Evolutionary conservation across 345 rosid species (phyloP).

Genomic region (Hibiscus syriacus): DNA sequence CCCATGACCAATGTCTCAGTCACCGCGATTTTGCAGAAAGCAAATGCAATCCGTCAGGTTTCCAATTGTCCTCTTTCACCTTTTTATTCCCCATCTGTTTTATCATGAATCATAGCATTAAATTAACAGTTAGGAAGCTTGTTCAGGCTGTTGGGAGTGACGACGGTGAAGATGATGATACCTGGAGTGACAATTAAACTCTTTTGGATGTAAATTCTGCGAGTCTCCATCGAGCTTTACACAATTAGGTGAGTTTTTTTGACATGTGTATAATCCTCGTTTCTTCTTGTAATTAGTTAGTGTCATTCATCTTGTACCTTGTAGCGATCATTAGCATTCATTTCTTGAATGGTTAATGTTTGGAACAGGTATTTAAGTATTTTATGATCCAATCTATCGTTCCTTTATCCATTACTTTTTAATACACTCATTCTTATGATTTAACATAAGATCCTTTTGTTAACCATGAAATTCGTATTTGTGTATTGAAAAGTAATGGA

Average conservation of each 20-base stretch:
- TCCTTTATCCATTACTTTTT: background rate
- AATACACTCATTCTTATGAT: background rate
- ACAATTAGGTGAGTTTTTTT: slow-evolving; percentile 12
- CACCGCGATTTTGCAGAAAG: slow-evolving; percentile 82
- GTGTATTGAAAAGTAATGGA: background rate
- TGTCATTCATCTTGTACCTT: slow-evolving; percentile 12
- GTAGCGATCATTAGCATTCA: slow-evolving; percentile 9
- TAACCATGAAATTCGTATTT: background rate
- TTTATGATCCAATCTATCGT: background rate
- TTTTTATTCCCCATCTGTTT: background rate
- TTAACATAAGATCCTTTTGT: background rate
- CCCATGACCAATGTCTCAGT: slow-evolving; percentile 39
- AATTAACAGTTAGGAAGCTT: slow-evolving; percentile 12
- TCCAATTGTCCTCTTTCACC: background rate
- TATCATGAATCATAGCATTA: background rate
- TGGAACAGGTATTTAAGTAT: slow-evolving; percentile 4
- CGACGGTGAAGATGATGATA: slow-evolving; percentile 66
- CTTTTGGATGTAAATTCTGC: background rate
- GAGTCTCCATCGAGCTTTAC: slow-evolving; percentile 2
- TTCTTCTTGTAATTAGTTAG: slow-evolving; percentile 29
- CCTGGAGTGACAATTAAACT: slow-evolving; percentile 64
- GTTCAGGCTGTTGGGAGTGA: slow-evolving; percentile 71
- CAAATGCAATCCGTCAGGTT: slow-evolving; percentile 96
- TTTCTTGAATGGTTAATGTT: slow-evolving; percentile 16
- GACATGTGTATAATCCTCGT: slow-evolving; percentile 22